phyloP scores from a whole-genome alignment of 345 rosid genomes.

The Camelina hispida region DNA sequence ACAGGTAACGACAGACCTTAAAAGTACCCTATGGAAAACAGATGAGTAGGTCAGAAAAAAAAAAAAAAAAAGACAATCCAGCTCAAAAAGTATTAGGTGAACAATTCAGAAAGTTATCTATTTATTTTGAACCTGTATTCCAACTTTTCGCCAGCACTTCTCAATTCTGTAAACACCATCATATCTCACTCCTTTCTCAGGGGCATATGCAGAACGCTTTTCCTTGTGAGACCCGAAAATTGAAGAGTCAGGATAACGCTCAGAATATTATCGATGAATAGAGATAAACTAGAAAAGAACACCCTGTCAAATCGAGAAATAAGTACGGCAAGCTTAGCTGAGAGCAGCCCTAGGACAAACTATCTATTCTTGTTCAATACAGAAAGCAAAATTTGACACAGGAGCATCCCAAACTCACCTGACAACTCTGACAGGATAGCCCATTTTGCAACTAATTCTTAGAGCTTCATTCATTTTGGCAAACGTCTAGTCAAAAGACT shows the following conservation, averaged over 20 bases:
- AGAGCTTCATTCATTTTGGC: constrained; percentile 64
- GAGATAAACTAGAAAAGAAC: too few species aligned
- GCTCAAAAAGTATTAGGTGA: background rate
- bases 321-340: too few species aligned
- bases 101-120: background rate
- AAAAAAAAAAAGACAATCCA: background rate
- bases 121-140: constrained; percentile 50
- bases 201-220: constrained; percentile 78
- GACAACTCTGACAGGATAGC: constrained; percentile 33
- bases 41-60: constrained; percentile 14
- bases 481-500: constrained; percentile 75
- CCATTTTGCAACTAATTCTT: constrained; percentile 70
- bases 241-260: background rate
- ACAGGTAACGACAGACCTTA: constrained; percentile 72
- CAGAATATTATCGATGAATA: background rate
- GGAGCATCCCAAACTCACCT: constrained; percentile 38
- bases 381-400: background rate
- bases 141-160: constrained; percentile 77
- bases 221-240: constrained; percentile 71
- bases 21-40: constrained; percentile 50
- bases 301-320: too few species aligned
- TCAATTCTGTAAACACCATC: constrained; percentile 84
- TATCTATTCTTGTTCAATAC: too few species aligned
- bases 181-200: constrained; percentile 69
- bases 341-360: too few species aligned